Evolutionary conservation across 352 stramenopile species (phyloP).

Genomic region (Pythium dissimile): DNA sequence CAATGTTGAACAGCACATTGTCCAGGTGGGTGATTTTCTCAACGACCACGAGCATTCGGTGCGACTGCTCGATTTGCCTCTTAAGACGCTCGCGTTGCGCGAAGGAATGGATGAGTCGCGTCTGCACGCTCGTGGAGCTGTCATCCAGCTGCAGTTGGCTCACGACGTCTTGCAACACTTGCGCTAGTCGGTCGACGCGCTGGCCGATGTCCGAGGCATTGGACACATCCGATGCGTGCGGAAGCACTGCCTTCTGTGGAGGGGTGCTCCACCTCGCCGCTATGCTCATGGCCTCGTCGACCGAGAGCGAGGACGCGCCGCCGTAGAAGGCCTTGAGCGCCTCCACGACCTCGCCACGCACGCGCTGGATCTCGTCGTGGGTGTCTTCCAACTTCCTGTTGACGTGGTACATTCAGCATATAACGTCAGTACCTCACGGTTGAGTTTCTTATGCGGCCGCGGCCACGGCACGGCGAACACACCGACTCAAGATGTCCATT

Average conservation of each 20-base stretch:
- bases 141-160: constrained; percentile 46
- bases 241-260: neutral
- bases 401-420: neutral
- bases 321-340: constrained; percentile 67
- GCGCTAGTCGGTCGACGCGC: constrained; percentile 39
- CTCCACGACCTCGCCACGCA: constrained; percentile 52
- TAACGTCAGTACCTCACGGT: neutral
- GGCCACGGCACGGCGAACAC: neutral
- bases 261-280: constrained; percentile 41
- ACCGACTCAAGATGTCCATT: constrained; percentile 28
- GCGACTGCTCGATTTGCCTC: constrained; percentile 59
- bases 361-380: constrained; percentile 52
- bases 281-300: constrained; percentile 57
- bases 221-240: neutral
- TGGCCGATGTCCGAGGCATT: constrained; percentile 44
- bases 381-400: constrained; percentile 67
- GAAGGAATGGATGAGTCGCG: constrained; percentile 45
- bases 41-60: constrained; percentile 53
- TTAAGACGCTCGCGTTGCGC: constrained; percentile 55
- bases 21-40: constrained; percentile 71
- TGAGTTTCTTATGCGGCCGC: too few species aligned
- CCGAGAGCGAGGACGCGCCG: constrained; percentile 45
- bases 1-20: constrained; percentile 39
- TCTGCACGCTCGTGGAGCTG: neutral
- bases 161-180: constrained; percentile 43